Percentiles rank a stretch among this genome's conserved stretches.
Conservation (phyloP, 805 yeast genomes). For the Brettanomyces bruxellensis region DNA sequence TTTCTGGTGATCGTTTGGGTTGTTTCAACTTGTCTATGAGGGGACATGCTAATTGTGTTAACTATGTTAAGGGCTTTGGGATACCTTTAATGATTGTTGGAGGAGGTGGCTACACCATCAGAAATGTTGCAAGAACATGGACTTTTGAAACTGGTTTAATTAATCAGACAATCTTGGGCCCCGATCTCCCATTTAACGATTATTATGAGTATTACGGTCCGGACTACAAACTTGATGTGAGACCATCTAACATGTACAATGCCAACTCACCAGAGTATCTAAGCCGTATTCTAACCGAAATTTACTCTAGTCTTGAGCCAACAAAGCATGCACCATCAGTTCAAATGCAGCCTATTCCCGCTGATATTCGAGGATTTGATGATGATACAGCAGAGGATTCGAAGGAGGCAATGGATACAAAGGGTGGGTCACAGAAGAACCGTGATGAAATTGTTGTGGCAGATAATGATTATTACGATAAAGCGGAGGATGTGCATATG, state of each 20-base stretch:
- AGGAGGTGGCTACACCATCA: constrained; percentile 97
- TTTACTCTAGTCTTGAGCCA: constrained; percentile 69
- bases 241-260: constrained; percentile 94
- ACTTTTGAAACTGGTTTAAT: constrained; percentile 86
- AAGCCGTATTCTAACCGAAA: constrained; percentile 71
- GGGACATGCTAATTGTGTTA: constrained; percentile 95
- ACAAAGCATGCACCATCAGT: constrained; percentile 98
- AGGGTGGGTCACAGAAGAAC: constrained; percentile 85
- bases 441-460: constrained; percentile 67
- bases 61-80: constrained; percentile 75
- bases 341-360: constrained; percentile 83
- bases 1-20: constrained; percentile 92
- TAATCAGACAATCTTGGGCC: constrained; percentile 67
- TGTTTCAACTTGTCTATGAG: constrained; percentile 88
- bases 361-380: constrained; percentile 78
- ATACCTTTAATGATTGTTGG: constrained; percentile 91
- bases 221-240: constrained; percentile 87
- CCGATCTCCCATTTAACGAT: constrained; percentile 84
- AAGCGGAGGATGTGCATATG: constrained; percentile 37
- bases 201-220: constrained; percentile 97
- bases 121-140: constrained; percentile 95
- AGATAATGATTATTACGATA: constrained; percentile 71
- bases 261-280: constrained; percentile 91
- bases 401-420: constrained; percentile 69
- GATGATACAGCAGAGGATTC: constrained; percentile 78